Evolutionary conservation across 1,139 yeast genomes (phyloP).

Genomic region (Eremothecium gossypii): DNA sequence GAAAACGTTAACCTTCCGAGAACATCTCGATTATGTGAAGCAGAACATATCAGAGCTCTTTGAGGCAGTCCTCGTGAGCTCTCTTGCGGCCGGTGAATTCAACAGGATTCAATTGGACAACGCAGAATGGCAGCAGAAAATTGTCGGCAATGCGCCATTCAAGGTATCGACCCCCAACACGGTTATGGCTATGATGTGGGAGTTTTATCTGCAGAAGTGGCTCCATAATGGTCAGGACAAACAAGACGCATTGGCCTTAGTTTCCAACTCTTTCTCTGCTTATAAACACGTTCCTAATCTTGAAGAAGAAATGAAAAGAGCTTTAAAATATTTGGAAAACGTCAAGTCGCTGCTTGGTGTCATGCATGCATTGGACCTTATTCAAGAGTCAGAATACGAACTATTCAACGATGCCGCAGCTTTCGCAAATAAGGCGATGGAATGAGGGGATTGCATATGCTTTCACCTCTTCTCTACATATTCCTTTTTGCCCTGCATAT

Average conservation of each 20-base stretch:
- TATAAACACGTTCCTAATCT: constrained; percentile 23
- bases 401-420: constrained; percentile 2
- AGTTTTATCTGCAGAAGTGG: constrained; percentile 26
- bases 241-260: constrained; percentile 23
- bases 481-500: too few species aligned
- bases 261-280: constrained; percentile 25
- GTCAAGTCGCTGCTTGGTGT: constrained; percentile 5
- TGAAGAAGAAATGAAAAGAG: constrained; percentile 22
- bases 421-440: constrained; percentile 3
- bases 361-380: constrained; percentile 5
- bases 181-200: constrained; percentile 30
- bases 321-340: constrained; percentile 19
- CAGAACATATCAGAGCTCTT: constrained; percentile 45
- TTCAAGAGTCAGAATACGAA: constrained; percentile 5
- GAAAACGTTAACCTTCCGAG: constrained; percentile 54
- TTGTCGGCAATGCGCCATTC: constrained; percentile 58
- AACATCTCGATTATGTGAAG: constrained; percentile 49
- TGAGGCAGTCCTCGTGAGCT: constrained; percentile 45
- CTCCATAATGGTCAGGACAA: constrained; percentile 27
- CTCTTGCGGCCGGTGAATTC: constrained; percentile 45
- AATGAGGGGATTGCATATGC: background rate
- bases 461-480: too few species aligned
- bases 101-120: constrained; percentile 32
- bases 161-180: constrained; percentile 26
- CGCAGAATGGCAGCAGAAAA: constrained; percentile 44